Base-by-base conservation (phyloP, 2,329 filamentous ascomycete genomes). In the Corynespora cassiicola region DNA sequence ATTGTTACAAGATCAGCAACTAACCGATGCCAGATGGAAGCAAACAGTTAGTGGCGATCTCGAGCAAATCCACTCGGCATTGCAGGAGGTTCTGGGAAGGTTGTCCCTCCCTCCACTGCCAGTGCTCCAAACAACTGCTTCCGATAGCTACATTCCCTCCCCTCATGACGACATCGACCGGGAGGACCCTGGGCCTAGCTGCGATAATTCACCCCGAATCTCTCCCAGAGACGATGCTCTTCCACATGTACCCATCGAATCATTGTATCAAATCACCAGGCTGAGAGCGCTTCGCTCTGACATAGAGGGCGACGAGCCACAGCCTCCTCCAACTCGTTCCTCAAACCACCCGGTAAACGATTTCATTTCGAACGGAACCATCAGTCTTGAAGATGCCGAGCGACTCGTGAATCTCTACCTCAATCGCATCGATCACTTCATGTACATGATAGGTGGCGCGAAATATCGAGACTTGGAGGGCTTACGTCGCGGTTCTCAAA, bases 401-500 rank as follows among this genome's bases (percentile, higher is more conserved):
- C 55, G 61, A 11, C 55, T 76, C 2, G 66, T 74, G 12, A 56
- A 62, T 12, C 59, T 70, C 18, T 77, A 74, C 42, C 50, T 73
- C 5, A 61, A 63, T 19, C 66, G 73, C 24, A 66, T 76, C 20
- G 74, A 75, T 50, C 72, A 72, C 15, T 76, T 74, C 39, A 64
- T 75, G 24, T 77, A 76, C 58, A 70, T 70, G 21, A 70, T 77
- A 23, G 70, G 72, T 14, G 60, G 73, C 18, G 46, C 43, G 4
- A 67, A 70, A 25, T 76, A 78, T 47, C 70, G 66, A 29, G 70
- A 75, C 43, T 53, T 78, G 18, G 66, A 71, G 6, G 50, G 50
- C 16, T 37, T 84, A 7, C 75, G 81, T 11, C 74, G 76, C 12
- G 74, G 73, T 11, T 84, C 80, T 2, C 73, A 78, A 0, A 66